Conservation (phyloP, 805 yeast genomes). For the Sugiyamaella americana region DNA sequence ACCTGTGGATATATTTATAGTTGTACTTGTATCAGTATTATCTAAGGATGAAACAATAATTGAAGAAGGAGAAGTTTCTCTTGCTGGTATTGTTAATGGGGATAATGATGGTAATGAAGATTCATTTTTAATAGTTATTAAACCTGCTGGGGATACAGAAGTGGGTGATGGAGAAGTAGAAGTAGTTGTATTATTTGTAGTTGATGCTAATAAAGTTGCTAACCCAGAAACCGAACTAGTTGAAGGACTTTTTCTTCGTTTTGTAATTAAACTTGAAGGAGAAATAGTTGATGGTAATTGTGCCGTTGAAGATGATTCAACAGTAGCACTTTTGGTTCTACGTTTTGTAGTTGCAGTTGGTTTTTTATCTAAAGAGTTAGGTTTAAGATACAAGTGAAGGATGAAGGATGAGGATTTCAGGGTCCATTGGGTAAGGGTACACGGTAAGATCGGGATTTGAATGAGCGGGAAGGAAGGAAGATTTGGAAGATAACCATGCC, state of each 20-base stretch:
- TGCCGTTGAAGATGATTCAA: slow-evolving; percentile 1
- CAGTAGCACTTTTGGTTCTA: slow-evolving; percentile 16
- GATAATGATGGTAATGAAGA: not conserved
- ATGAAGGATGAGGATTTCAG: no score
- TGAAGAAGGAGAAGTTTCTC: not conserved
- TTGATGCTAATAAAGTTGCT: slow-evolving; percentile 11
- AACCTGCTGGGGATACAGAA: not conserved
- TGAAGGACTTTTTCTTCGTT: slow-evolving; percentile 16
- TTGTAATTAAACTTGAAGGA: slow-evolving; percentile 21
- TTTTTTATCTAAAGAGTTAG: slow-evolving; percentile 10
- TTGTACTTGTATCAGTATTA: no score
- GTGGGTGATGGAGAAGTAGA: not conserved
- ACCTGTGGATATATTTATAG: not conserved
- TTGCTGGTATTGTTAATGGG: not conserved
- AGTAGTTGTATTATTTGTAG: not conserved
- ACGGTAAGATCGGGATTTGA: no score
- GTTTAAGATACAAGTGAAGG: no score
- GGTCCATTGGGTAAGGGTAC: no score
- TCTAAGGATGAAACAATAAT: no score
- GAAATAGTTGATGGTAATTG: slow-evolving; percentile 19
- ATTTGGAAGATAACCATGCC: no score
- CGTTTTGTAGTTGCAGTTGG: slow-evolving; percentile 7
- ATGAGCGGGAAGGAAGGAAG: no score
- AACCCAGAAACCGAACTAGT: slow-evolving; percentile 8
- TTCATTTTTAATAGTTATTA: slow-evolving; percentile 1